phyloP scores from a whole-genome alignment of 1,284 basidiomycete genomes.

The Boletus sp. region DNA sequence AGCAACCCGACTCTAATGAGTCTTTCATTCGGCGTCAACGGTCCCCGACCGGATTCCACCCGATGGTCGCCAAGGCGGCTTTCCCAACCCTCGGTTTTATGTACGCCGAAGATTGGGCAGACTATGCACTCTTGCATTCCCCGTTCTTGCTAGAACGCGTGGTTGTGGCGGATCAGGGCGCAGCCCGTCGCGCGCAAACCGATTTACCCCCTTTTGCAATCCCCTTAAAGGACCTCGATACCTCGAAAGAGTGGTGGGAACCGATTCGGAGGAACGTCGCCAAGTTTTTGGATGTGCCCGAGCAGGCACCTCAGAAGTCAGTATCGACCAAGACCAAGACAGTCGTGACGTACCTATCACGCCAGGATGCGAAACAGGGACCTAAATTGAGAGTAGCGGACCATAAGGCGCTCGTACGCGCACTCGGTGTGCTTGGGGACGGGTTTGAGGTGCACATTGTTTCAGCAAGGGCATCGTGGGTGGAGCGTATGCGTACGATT shows the following conservation, averaged over 20 bases:
- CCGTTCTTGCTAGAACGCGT: slow-evolving; percentile 78
- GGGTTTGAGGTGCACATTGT: slow-evolving; percentile 73
- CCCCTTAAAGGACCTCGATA: slow-evolving; percentile 61
- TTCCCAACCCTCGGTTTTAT: slow-evolving; percentile 73
- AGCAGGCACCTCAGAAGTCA: slow-evolving; percentile 37
- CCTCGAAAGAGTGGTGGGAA: slow-evolving; percentile 72
- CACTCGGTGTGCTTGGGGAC: slow-evolving; percentile 55
- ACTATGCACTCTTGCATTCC: slow-evolving; percentile 66
- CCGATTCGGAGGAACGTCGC: slow-evolving; percentile 62
- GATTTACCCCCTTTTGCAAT: slow-evolving; percentile 51
- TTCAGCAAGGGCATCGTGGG: slow-evolving; percentile 55
- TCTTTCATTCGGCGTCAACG: slow-evolving; percentile 49
- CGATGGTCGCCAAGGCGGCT: slow-evolving; percentile 64
- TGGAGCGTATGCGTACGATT: slow-evolving; percentile 64
- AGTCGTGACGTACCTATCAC: slow-evolving; percentile 76
- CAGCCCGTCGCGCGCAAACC: slow-evolving; percentile 50
- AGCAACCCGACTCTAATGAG: slow-evolving; percentile 53
- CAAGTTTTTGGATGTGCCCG: slow-evolving; percentile 49
- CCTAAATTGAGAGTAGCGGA: slow-evolving; percentile 50
- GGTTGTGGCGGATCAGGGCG: slow-evolving; percentile 75
- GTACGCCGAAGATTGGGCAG: slow-evolving; percentile 76
- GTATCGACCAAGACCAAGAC: slow-evolving; percentile 40
- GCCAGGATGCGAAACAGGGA: slow-evolving; percentile 56
- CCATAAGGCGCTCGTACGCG: slow-evolving; percentile 55
- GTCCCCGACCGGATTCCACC: slow-evolving; percentile 62